These are phyloP conservation scores for Hypsizygus ulmarius DNA, from an alignment of 1,284 basidiomycete genomes.

Conservation along the genomic window DNA sequence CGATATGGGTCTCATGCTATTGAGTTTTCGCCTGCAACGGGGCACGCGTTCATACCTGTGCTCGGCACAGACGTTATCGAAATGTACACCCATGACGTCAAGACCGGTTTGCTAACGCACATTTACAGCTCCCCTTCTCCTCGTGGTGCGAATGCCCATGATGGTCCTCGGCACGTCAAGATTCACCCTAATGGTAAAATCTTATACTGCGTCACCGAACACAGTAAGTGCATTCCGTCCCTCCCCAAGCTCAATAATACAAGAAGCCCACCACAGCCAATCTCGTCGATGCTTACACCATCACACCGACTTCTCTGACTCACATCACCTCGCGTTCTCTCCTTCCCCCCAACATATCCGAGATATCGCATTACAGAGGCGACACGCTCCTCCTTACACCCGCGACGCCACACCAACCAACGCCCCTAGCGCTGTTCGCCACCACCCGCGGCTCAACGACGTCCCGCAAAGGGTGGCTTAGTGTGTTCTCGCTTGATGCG, in stretches of 20 bases:
- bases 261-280: conserved; percentile 32
- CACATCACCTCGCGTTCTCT: conserved; percentile 38
- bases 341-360: conserved; percentile 25
- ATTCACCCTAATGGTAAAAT: conserved; percentile 46
- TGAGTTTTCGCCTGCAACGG: conserved; percentile 37
- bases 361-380: conserved; percentile 34
- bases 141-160: conserved; percentile 31
- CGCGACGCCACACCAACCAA: conserved; percentile 30
- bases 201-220: conserved; percentile 48
- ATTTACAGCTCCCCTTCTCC: conserved; percentile 38
- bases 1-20: conserved; percentile 48
- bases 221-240: conserved; percentile 32
- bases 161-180: conserved; percentile 49
- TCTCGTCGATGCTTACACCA: conserved; percentile 41
- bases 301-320: conserved; percentile 31
- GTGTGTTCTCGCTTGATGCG: conserved; percentile 37
- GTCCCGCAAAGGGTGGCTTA: conserved; percentile 37
- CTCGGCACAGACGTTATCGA: conserved; percentile 46
- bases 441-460: conserved; percentile 42
- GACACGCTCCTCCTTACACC: conserved; percentile 46
- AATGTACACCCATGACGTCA: conserved; percentile 35
- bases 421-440: conserved; percentile 39
- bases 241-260: not conserved
- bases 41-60: conserved; percentile 44
- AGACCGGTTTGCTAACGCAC: conserved; percentile 33